phyloP scores from a whole-genome alignment of 495 filamentous ascomycete species.

The Penicillium bovifimosum region DNA sequence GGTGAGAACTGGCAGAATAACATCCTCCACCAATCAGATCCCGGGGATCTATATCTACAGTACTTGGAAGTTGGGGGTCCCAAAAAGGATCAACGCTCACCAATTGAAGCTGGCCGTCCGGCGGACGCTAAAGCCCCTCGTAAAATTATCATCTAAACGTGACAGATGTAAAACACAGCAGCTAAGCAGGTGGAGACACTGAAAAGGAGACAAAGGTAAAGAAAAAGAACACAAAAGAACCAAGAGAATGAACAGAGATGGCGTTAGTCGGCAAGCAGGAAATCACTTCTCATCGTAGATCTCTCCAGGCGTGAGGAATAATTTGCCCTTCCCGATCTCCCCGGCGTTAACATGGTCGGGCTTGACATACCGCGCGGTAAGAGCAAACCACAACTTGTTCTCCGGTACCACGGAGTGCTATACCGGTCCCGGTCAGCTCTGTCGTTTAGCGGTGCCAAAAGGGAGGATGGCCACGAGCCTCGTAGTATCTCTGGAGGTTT shows the following conservation, averaged over 20 bases:
- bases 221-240: background rate
- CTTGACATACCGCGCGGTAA: slow-evolving; percentile 42
- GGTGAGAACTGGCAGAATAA: too few species aligned
- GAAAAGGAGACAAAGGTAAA: too few species aligned
- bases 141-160: too few species aligned
- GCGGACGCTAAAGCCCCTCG: too few species aligned
- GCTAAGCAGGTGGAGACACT: too few species aligned
- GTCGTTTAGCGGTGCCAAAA: background rate
- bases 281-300: slow-evolving; percentile 33
- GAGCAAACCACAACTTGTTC: slow-evolving; percentile 59
- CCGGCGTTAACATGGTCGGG: slow-evolving; percentile 14
- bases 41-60: too few species aligned
- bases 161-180: too few species aligned
- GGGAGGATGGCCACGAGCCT: slow-evolving; percentile 41
- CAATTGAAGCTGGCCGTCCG: too few species aligned
- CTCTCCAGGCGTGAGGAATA: slow-evolving; percentile 22
- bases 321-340: slow-evolving; percentile 26
- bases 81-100: too few species aligned
- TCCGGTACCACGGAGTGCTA: slow-evolving; percentile 57
- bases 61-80: too few species aligned
- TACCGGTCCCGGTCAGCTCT: too few species aligned
- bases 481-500: slow-evolving; percentile 64
- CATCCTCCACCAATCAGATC: too few species aligned
- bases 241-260: background rate
- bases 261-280: background rate